phyloP scores from a whole-genome alignment of 2,329 filamentous ascomycete genomes.

The Venturia aucupariae region DNA sequence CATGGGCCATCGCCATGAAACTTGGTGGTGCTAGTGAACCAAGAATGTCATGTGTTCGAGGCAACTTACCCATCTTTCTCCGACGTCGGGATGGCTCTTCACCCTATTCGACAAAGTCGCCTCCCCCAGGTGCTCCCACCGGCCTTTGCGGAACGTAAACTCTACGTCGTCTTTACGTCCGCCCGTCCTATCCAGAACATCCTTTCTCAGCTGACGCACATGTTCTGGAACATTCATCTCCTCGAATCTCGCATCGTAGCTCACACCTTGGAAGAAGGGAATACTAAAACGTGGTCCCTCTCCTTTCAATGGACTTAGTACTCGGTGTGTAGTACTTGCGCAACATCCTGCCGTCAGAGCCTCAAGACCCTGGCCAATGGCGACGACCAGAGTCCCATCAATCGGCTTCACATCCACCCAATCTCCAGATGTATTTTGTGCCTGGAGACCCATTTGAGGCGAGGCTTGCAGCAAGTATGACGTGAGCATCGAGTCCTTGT shows the following conservation, averaged over 20 bases:
- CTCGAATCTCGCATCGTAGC: conserved; percentile 69
- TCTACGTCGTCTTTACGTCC: conserved; percentile 65
- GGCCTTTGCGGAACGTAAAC: conserved; percentile 70
- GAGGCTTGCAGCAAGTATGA: conserved; percentile 75
- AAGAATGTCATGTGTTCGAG: not conserved
- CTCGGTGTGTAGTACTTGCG: conserved; percentile 70
- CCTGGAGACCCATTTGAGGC: conserved; percentile 67
- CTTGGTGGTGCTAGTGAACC: not conserved
- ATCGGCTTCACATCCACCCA: conserved; percentile 81
- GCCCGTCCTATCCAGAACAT: conserved; percentile 44
- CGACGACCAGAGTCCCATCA: conserved; percentile 70
- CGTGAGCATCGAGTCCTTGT: conserved; percentile 79
- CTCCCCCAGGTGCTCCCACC: conserved; percentile 62
- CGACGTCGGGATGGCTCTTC: conserved; percentile 81
- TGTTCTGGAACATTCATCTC: conserved; percentile 60
- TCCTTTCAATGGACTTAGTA: conserved; percentile 63
- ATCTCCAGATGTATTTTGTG: conserved; percentile 65
- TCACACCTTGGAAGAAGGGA: conserved; percentile 83
- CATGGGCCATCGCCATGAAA: not conserved
- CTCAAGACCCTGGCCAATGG: conserved; percentile 80
- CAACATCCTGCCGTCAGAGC: conserved; percentile 77
- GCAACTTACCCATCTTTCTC: conserved; percentile 54
- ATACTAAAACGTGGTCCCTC: conserved; percentile 67
- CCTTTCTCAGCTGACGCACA: conserved; percentile 52
- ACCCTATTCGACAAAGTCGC: conserved; percentile 76